Evolutionary conservation across 1,284 basidiomycete species (phyloP).

Genomic region (Ganoderma lucidum): DNA sequence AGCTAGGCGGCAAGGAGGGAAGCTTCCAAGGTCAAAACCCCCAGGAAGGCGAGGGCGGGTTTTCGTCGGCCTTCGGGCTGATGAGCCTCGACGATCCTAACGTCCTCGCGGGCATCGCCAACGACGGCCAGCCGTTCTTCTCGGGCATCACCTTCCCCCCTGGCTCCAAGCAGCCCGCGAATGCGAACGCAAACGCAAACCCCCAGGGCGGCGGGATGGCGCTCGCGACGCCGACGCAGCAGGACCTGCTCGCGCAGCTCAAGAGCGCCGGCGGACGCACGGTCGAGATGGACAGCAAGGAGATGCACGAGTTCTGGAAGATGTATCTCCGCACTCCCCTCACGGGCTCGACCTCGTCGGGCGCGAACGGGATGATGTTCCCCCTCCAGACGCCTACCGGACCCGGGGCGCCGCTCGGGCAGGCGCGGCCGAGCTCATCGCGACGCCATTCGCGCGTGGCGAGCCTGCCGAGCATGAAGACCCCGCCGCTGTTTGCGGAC

Average conservation of each 20-base stretch:
- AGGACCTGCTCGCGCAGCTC: constrained; percentile 35
- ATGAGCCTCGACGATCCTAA: constrained; percentile 76
- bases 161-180: background rate
- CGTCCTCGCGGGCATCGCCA: constrained; percentile 64
- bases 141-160: constrained; percentile 41
- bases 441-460: constrained; percentile 61
- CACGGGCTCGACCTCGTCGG: constrained; percentile 49
- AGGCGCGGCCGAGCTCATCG: constrained; percentile 37
- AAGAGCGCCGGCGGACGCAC: constrained; percentile 44
- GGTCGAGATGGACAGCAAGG: constrained; percentile 53
- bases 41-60: constrained; percentile 50
- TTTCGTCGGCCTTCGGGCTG: constrained; percentile 73
- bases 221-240: constrained; percentile 36
- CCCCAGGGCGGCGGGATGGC: constrained; percentile 23
- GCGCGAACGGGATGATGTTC: constrained; percentile 28
- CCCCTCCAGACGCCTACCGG: constrained; percentile 39
- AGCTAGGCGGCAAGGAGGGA: constrained; percentile 24
- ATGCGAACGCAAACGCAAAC: background rate
- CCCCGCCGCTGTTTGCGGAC: constrained; percentile 49
- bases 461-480: constrained; percentile 72
- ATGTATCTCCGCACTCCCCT: constrained; percentile 76
- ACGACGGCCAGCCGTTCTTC: constrained; percentile 70
- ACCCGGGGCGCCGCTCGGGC: constrained; percentile 39
- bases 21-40: constrained; percentile 25
- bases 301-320: constrained; percentile 78